Percentiles rank a stretch among this genome's conserved stretches.
Conservation (phyloP, 2,329 filamentous ascomycete species). For the Karstenula rhodostoma region DNA sequence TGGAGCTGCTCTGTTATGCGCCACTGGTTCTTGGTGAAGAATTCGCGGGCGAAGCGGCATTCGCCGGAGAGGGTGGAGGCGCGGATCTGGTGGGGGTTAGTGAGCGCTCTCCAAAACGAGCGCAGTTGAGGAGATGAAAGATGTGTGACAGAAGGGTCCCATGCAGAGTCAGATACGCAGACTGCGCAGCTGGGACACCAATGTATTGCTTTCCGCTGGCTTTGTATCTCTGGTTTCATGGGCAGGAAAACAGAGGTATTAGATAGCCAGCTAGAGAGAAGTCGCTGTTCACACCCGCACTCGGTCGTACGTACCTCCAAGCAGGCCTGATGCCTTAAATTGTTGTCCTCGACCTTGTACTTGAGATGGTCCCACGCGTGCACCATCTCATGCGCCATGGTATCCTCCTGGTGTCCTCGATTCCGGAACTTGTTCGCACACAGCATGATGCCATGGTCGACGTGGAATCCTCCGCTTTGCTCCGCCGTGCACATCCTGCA, state of each 20-base stretch:
- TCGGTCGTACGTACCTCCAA: constrained; percentile 72
- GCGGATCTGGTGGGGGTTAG: constrained; percentile 72
- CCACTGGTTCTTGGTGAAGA: constrained; percentile 85
- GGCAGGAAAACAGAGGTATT: constrained; percentile 11
- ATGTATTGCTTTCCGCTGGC: constrained; percentile 7
- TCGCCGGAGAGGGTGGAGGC: constrained; percentile 93
- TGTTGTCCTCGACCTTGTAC: constrained; percentile 87
- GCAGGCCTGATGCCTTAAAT: constrained; percentile 89
- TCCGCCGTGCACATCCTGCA: constrained; percentile 80
- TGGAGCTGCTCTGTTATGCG: constrained; percentile 92
- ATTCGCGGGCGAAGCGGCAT: constrained; percentile 88
- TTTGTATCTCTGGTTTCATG: constrained; percentile 13
- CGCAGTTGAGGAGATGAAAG: not conserved
- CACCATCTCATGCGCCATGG: constrained; percentile 95
- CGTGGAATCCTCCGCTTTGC: constrained; percentile 83
- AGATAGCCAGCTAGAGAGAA: constrained; percentile 8
- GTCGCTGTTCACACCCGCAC: not conserved
- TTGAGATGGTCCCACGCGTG: constrained; percentile 93
- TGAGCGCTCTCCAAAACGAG: not conserved
- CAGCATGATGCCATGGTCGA: constrained; percentile 85
- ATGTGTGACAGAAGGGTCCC: constrained; percentile 1
- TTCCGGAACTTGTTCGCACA: constrained; percentile 91
- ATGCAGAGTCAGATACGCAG: not conserved
- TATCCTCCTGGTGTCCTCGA: constrained; percentile 86
- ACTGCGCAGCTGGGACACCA: not conserved